Percentiles rank a stretch among this genome's conserved stretches.
phyloP scores from a whole-genome alignment of 371 early-diverging fungal species.

The Capillidium rhysosporum region DNA sequence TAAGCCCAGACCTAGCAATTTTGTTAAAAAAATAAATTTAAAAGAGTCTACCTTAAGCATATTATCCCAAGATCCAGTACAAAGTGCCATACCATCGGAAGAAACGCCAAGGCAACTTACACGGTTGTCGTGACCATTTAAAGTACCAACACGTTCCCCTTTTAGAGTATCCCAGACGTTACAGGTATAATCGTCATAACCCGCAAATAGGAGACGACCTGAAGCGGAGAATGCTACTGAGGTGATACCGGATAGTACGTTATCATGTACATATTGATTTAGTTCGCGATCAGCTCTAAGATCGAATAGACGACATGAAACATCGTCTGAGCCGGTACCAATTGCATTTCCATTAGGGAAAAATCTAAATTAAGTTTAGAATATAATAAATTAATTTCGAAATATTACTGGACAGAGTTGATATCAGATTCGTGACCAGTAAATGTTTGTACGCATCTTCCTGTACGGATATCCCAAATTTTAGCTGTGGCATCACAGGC shows the following conservation, averaged over 20 bases:
- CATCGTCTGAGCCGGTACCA: conserved; percentile 94
- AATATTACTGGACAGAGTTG: conserved; percentile 79
- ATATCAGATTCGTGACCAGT: conserved; percentile 94
- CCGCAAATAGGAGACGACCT: conserved; percentile 88
- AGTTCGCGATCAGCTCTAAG: conserved; percentile 91
- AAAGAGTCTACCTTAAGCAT: conserved; percentile 50
- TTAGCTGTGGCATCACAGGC: conserved; percentile 97
- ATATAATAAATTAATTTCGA: neutral
- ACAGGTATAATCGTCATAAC: conserved; percentile 94
- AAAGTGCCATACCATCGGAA: conserved; percentile 90
- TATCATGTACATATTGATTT: conserved; percentile 85
- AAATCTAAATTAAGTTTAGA: conserved; percentile 28
- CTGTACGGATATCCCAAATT: conserved; percentile 92
- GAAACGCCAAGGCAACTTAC: conserved; percentile 91
- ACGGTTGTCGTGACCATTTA: conserved; percentile 92
- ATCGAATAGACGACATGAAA: conserved; percentile 90
- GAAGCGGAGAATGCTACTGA: conserved; percentile 88
- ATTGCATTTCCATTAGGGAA: conserved; percentile 95
- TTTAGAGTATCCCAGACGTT: conserved; percentile 96
- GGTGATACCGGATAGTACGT: conserved; percentile 88
- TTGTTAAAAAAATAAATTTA: neutral
- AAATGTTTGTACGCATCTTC: conserved; percentile 89
- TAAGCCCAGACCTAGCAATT: neutral
- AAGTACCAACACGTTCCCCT: conserved; percentile 80
- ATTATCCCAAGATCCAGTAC: conserved; percentile 95